Evolutionary conservation across 148 eudicot species (phyloP).

Genomic region (Camellia lanceoleosa): DNA sequence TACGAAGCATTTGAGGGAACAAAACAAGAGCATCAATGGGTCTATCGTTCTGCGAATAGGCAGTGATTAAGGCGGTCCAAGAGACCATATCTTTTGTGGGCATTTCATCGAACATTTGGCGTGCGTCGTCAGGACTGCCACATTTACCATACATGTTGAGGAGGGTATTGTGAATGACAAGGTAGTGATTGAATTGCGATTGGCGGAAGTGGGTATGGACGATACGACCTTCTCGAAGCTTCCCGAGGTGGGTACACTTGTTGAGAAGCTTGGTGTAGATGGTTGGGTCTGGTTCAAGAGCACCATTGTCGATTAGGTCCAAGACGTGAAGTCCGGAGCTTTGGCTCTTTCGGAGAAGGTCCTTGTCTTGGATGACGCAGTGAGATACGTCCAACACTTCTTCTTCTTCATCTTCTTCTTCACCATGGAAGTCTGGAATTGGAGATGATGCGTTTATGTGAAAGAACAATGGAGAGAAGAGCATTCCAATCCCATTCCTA

Average conservation of each 20-base stretch:
- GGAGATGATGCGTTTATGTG: background rate
- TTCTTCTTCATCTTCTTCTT: background rate
- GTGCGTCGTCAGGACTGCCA: conserved; percentile 15
- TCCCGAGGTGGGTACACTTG: conserved; percentile 14
- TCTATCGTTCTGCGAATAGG: conserved; percentile 18
- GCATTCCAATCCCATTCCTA: background rate
- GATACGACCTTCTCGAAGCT: conserved; percentile 18
- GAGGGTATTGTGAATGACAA: conserved; percentile 16
- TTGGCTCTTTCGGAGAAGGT: conserved; percentile 10
- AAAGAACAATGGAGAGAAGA: background rate
- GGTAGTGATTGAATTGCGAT: conserved; percentile 10
- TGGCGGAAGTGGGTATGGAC: conserved; percentile 17
- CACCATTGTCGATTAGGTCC: conserved; percentile 12
- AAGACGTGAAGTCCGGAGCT: conserved; percentile 15
- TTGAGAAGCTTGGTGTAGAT: conserved; percentile 14
- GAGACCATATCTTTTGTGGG: conserved; percentile 13
- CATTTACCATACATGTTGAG: conserved; percentile 20
- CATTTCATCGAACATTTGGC: conserved; percentile 19
- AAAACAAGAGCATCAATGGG: conserved; percentile 13
- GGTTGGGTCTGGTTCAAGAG: conserved; percentile 13
- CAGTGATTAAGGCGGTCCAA: conserved; percentile 23
- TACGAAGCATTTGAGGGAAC: conserved; percentile 21
- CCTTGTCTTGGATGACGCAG: conserved; percentile 17
- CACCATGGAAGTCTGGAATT: background rate
- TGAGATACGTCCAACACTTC: background rate